Conservation (phyloP, 805 yeast genomes). For the Kazachstania bromeliacearum region DNA sequence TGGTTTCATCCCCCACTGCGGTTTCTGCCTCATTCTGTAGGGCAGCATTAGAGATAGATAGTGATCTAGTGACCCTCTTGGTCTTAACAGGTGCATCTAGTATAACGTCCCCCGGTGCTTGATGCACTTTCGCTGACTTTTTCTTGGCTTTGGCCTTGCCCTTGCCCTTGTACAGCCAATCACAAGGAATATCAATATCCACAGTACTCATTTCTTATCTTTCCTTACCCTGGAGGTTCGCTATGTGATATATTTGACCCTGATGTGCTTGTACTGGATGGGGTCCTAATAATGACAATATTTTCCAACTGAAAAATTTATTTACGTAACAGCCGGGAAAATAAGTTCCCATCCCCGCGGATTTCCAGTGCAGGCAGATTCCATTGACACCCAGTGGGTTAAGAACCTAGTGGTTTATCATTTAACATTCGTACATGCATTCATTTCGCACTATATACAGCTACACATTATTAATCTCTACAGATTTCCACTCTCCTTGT, state of each 20-base stretch:
- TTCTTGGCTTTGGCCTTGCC: constrained; percentile 21
- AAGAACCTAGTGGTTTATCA: no score
- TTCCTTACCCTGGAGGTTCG: neutral
- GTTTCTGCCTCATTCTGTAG: constrained; percentile 2
- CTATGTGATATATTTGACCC: neutral
- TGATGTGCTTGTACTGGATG: neutral
- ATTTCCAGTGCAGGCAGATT: no score
- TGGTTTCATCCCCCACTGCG: neutral
- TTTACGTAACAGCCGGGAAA: no score
- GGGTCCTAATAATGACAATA: no score
- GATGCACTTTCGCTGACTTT: neutral
- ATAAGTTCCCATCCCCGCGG: no score
- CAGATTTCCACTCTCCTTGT: no score
- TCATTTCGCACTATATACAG: no score
- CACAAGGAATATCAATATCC: constrained; percentile 56
- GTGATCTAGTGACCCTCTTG: constrained; percentile 14
- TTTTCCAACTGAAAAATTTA: no score
- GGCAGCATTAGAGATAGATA: constrained; percentile 15
- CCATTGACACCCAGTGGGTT: no score
- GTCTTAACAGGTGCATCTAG: neutral
- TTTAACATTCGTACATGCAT: no score
- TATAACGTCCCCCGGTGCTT: neutral
- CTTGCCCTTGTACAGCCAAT: constrained; percentile 73
- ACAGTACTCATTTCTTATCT: constrained; percentile 1
- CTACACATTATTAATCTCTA: no score